A percentile compares a stretch with the other conserved stretches of the same genome.
Conservation (phyloP, 2,329 filamentous ascomycete species). For the Torrubiellomyces zombiae region DNA sequence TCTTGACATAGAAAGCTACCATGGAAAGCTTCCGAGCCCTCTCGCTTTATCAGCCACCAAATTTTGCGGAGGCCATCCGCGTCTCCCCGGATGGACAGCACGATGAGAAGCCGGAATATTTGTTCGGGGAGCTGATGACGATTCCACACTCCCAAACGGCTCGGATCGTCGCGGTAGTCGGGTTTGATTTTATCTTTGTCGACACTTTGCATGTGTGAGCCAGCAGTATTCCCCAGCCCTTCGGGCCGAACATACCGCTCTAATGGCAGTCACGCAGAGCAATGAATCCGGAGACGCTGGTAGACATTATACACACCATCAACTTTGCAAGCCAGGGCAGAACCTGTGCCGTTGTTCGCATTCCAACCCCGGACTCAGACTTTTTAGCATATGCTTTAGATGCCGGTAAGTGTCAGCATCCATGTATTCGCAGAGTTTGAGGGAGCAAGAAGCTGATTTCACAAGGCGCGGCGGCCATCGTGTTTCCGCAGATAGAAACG, state of each 20-base stretch:
- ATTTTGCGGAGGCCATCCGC: slow-evolving; percentile 3
- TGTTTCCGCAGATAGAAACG: slow-evolving; percentile 3
- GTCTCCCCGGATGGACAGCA: not conserved
- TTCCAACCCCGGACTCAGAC: slow-evolving; percentile 2
- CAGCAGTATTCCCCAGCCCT: not conserved
- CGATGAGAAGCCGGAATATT: not conserved
- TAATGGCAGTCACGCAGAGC: slow-evolving; percentile 1
- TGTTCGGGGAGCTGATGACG: not conserved
- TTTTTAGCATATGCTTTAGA: slow-evolving; percentile 3
- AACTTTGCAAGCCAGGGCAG: slow-evolving; percentile 4
- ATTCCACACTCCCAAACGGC: slow-evolving; percentile 2
- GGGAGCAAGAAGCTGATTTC: no score
- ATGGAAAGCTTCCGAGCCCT: slow-evolving; percentile 2
- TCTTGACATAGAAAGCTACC: no score
- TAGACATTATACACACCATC: slow-evolving; percentile 4
- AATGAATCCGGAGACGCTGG: slow-evolving; percentile 3
- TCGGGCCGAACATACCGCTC: no score
- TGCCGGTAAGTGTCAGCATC: slow-evolving; percentile 2
- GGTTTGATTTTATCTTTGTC: slow-evolving; percentile 3
- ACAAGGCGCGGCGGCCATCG: slow-evolving; percentile 2
- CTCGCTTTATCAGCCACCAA: slow-evolving; percentile 2
- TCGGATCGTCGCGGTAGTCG: slow-evolving; percentile 1
- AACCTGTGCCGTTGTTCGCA: slow-evolving; percentile 3
- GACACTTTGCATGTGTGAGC: slow-evolving; percentile 2
- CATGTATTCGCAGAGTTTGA: no score